Evolutionary conservation across 805 yeast genomes (phyloP).

Genomic region (Cyberlindnera maclurae): DNA sequence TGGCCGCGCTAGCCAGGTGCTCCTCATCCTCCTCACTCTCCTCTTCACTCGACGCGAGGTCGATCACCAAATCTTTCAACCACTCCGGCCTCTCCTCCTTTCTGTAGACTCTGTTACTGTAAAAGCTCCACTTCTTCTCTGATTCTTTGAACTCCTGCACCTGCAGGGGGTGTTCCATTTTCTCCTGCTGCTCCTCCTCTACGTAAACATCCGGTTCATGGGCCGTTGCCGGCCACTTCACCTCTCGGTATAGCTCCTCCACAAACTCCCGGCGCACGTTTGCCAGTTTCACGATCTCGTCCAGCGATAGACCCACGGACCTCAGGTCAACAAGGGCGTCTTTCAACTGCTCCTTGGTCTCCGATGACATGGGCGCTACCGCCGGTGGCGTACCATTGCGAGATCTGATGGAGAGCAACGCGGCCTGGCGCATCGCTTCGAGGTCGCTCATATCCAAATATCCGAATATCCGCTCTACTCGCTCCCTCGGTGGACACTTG

Average conservation of each 20-base stretch:
- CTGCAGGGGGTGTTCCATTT: not conserved
- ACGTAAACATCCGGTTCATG: not conserved
- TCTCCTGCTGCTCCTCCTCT: not conserved
- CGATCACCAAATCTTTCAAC: slow-evolving; percentile 19
- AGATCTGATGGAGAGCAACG: slow-evolving; percentile 19
- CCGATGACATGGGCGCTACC: slow-evolving; percentile 1
- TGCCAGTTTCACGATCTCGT: slow-evolving; percentile 11
- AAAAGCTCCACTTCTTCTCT: slow-evolving; percentile 7
- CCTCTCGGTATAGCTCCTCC: slow-evolving; percentile 10
- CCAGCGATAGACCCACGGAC: slow-evolving; percentile 20
- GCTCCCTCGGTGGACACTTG: too few relatives aligned
- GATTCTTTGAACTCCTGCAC: not conserved
- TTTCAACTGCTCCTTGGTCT: slow-evolving; percentile 1
- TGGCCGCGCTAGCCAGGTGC: not conserved
- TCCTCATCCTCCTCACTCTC: slow-evolving; percentile 10
- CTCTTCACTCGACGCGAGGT: slow-evolving; percentile 19
- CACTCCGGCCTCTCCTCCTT: slow-evolving; percentile 19
- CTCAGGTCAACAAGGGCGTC: slow-evolving; percentile 17
- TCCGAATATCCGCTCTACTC: not conserved
- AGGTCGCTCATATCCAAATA: slow-evolving; percentile 6
- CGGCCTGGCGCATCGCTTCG: slow-evolving; percentile 20
- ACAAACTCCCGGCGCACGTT: slow-evolving; percentile 16
- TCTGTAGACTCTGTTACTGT: slow-evolving; percentile 12
- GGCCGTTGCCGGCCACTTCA: slow-evolving; percentile 17
- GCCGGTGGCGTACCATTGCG: slow-evolving; percentile 3